Conservation (phyloP, 2,329 filamentous ascomycete species). For the Raffaelea ambrosiae region DNA sequence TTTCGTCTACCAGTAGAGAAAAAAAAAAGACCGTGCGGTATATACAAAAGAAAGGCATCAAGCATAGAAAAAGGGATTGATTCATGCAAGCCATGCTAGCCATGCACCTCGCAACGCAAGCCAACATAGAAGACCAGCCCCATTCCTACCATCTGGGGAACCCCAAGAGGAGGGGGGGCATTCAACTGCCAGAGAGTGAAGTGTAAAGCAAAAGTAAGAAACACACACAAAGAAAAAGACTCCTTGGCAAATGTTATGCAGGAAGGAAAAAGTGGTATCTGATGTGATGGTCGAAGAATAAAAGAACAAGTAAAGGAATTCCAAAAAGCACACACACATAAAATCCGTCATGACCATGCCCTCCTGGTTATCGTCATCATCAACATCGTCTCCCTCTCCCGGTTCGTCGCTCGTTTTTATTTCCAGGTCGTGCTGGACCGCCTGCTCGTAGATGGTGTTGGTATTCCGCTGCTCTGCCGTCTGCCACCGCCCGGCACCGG, state of each 20-base stretch:
- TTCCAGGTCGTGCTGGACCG: slow-evolving; percentile 24
- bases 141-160: no score
- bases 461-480: slow-evolving; percentile 19
- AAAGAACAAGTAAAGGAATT: not conserved
- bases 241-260: not conserved
- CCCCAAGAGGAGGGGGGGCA: no score
- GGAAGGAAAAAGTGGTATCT: slow-evolving; percentile 3
- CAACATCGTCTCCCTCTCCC: no score
- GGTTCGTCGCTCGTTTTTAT: not conserved
- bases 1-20: not conserved
- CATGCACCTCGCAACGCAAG: slow-evolving; percentile 2
- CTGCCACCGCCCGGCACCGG: slow-evolving; percentile 32
- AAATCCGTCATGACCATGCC: no score
- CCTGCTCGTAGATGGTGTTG: slow-evolving; percentile 1
- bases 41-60: slow-evolving; percentile 1
- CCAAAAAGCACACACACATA: not conserved
- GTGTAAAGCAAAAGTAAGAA: no score
- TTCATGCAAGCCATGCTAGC: slow-evolving; percentile 3
- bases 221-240: not conserved
- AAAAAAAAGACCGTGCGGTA: slow-evolving; percentile 3
- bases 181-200: no score
- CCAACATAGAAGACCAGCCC: not conserved
- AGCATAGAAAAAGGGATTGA: not conserved
- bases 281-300: not conserved
- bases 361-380: no score